These are phyloP conservation scores for Podaxis mareebaensis DNA, from an alignment of 768 basidiomycete species.

Conservation along the genomic window DNA sequence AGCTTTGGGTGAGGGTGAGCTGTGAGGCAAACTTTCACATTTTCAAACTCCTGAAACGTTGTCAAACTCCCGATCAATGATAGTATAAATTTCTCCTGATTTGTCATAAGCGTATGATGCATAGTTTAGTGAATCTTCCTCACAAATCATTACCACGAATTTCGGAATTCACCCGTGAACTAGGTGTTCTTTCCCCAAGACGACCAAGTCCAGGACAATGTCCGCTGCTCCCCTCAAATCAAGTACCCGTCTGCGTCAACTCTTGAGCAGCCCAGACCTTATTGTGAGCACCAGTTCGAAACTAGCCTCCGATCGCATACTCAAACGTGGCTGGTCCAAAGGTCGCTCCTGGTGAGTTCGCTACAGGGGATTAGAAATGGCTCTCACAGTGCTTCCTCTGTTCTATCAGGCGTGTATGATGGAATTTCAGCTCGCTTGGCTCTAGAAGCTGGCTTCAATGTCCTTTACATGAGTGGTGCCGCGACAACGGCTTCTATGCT, in stretches of 20 bases:
- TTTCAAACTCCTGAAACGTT: too few relatives aligned
- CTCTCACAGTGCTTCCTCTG: background rate
- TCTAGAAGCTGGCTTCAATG: slow-evolving; percentile 50
- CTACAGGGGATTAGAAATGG: background rate
- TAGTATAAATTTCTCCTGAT: background rate
- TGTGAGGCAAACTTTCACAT: too few relatives aligned
- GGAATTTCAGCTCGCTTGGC: slow-evolving; percentile 54
- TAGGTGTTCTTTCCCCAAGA: background rate
- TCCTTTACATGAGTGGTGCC: slow-evolving; percentile 52
- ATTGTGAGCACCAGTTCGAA: slow-evolving; percentile 15
- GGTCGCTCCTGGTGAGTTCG: slow-evolving; percentile 11
- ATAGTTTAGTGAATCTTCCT: background rate
- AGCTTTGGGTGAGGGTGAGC: too few relatives aligned
- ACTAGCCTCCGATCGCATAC: background rate
- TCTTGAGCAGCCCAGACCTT: slow-evolving; percentile 5
- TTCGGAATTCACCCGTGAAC: background rate
- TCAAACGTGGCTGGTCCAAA: background rate
- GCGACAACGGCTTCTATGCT: slow-evolving; percentile 56
- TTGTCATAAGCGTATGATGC: background rate
- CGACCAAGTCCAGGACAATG: background rate
- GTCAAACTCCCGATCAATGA: too few relatives aligned
- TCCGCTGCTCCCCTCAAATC: background rate
- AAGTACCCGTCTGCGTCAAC: slow-evolving; percentile 15
- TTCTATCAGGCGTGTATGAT: slow-evolving; percentile 44
- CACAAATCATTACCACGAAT: background rate